A percentile compares a stretch with the other conserved stretches of the same genome.
Conservation (phyloP, 345 rosid genomes). For the Pugionium cornutum region DNA sequence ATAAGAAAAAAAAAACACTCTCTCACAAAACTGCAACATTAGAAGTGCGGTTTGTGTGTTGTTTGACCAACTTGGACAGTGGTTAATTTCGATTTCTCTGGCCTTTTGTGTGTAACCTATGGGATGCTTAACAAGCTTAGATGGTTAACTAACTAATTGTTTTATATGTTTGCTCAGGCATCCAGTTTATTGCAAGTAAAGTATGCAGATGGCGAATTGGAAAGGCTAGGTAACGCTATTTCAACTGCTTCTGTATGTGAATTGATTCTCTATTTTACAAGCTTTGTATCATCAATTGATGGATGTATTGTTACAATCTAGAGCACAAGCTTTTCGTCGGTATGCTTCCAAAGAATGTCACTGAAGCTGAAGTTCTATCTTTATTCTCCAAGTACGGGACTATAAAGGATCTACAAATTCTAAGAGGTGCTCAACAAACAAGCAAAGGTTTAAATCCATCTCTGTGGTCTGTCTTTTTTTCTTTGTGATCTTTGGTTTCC, state of each 20-base stretch:
- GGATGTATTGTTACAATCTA: constrained; percentile 42
- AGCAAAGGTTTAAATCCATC: constrained; percentile 69
- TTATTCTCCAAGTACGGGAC: constrained; percentile 76
- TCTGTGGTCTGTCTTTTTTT: background rate
- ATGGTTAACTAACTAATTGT: no score
- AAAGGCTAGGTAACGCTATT: constrained; percentile 70
- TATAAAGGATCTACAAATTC: constrained; percentile 81
- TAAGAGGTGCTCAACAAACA: constrained; percentile 95
- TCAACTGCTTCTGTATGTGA: no score
- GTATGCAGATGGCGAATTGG: constrained; percentile 99
- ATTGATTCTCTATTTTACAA: no score
- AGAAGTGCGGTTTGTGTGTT: no score
- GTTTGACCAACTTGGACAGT: no score
- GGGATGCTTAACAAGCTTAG: no score
- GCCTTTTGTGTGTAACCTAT: no score
- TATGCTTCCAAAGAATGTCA: constrained; percentile 96
- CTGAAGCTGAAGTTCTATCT: constrained; percentile 75
- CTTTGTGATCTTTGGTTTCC: background rate
- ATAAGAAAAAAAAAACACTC: no score
- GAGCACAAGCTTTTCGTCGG: constrained; percentile 98
- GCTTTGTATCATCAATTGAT: constrained; percentile 7
- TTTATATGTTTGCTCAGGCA: constrained; percentile 55
- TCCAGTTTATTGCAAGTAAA: constrained; percentile 99
- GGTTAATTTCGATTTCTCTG: no score
- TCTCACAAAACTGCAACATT: no score